phyloP scores from a whole-genome alignment of 768 basidiomycete genomes.

The Lactarius vividus region DNA sequence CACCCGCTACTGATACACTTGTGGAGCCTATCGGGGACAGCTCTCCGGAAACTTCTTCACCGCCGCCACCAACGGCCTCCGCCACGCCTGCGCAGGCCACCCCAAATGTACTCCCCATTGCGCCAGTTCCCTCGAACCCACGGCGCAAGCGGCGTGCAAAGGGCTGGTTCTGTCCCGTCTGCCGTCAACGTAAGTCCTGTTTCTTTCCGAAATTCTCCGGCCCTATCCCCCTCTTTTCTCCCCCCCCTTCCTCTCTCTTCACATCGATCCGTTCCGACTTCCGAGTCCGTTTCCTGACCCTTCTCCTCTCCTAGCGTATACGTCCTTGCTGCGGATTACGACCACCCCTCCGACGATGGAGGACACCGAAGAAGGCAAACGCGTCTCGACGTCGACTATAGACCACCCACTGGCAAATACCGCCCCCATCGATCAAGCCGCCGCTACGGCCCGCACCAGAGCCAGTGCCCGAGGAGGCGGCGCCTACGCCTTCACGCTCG shows the following conservation, averaged over 20 bases:
- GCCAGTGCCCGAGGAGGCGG: conserved; percentile 13
- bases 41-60: background rate
- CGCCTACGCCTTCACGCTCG: conserved; percentile 5
- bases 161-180: conserved; percentile 97
- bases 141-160: conserved; percentile 91
- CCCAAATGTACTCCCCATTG: conserved; percentile 20
- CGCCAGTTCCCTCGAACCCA: conserved; percentile 37
- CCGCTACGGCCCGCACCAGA: background rate
- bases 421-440: background rate
- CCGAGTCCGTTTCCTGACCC: background rate
- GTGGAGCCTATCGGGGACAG: conserved; percentile 24
- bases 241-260: background rate
- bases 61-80: conserved; percentile 14
- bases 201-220: background rate
- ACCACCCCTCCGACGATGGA: conserved; percentile 31
- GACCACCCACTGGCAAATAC: conserved; percentile 12
- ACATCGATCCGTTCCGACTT: background rate
- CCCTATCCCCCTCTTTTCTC: conserved; percentile 4
- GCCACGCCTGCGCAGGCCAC: conserved; percentile 24
- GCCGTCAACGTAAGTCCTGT: conserved; percentile 79
- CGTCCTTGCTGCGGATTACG: conserved; percentile 45
- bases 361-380: conserved; percentile 25
- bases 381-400: conserved; percentile 27
- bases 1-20: conserved; percentile 16
- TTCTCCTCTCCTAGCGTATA: conserved; percentile 38